Base-by-base conservation (phyloP, 148 eudicot species). In the Amaranthus cruentus region DNA sequence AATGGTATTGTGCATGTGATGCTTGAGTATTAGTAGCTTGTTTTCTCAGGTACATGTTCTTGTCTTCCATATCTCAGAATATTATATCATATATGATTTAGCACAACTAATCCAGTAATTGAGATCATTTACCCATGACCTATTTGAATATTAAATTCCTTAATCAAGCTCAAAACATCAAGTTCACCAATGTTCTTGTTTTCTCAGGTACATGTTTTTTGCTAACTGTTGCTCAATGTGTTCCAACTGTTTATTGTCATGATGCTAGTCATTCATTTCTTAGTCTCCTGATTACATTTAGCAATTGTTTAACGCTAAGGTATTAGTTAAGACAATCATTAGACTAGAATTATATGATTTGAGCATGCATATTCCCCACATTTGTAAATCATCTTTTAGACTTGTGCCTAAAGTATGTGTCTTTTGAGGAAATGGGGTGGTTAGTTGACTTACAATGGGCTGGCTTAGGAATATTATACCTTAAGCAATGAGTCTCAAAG, bases 11-110 rank as follows among this genome's bases (percentile, higher is more conserved):
- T 28, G 38, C 38, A 70, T 68, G 14, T 18, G 13, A 44, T 52
- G 72, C 43, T 12, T 75, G 51, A 9, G 50, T 58, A 55, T 79
- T 48, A 44, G 7, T 43, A 53, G 65, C 44, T 62, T 47, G 47
- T 7, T 55, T 5, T 44, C 62, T 75, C 50, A 66, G 65, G 71
- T 67, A 75, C 61, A 38, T 6, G 7, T 48, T 47, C 46, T 54
- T 53, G 52, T 18, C 47, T 38, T 52, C 62, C 48, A 53, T 18
- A 15, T 47, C 55, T 21, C 66, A 71, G 14, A 9, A 47, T 47
- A 44, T 58, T 71, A 5, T 59, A 9, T 70, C 55, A 6, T 13
- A 62, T 55, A 14, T 42, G 48, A 21, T 47, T 43, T 12, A 51
- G 9, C 15, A 13, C 12, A 3, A 11, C 49, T 59, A 21, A 38